These are phyloP conservation scores for Venturia asperata DNA, from an alignment of 2,329 filamentous ascomycete genomes.

Conservation along the genomic window DNA sequence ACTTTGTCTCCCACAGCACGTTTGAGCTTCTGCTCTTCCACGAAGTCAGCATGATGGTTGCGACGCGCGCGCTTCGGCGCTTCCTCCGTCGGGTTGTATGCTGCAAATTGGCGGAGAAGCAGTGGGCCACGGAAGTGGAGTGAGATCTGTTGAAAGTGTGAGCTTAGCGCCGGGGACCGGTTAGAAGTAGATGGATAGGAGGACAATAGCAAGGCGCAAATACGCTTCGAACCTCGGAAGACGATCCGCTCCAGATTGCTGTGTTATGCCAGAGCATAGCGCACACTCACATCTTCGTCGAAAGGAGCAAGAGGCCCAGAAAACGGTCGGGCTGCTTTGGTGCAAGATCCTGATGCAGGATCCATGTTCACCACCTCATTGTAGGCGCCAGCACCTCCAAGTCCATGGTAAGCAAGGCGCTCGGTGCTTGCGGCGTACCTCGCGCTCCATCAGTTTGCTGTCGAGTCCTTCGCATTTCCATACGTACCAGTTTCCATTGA, in stretches of 20 bases:
- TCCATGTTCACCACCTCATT: conserved; percentile 58
- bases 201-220: neutral
- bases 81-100: conserved; percentile 53
- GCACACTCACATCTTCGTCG: conserved; percentile 57
- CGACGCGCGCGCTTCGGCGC: conserved; percentile 30
- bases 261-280: conserved; percentile 2
- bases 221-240: neutral
- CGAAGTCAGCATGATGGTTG: conserved; percentile 40
- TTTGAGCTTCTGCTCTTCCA: conserved; percentile 41
- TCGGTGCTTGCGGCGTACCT: conserved; percentile 23
- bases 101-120: conserved; percentile 59
- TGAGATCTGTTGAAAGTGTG: conserved; percentile 48
- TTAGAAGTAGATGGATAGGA: neutral
- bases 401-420: conserved; percentile 60
- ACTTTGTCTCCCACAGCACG: conserved; percentile 45
- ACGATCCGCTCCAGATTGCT: neutral
- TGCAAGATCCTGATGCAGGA: conserved; percentile 48
- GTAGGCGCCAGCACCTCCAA: conserved; percentile 56
- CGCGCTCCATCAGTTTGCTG: neutral
- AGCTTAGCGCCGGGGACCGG: neutral
- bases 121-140: conserved; percentile 66
- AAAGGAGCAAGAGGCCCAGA: conserved; percentile 58
- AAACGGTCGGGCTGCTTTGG: conserved; percentile 46
- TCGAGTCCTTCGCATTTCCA: neutral
- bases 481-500: conserved; percentile 8